phyloP scores from a whole-genome alignment of 768 basidiomycete species.

The Podaxis pistillaris region DNA sequence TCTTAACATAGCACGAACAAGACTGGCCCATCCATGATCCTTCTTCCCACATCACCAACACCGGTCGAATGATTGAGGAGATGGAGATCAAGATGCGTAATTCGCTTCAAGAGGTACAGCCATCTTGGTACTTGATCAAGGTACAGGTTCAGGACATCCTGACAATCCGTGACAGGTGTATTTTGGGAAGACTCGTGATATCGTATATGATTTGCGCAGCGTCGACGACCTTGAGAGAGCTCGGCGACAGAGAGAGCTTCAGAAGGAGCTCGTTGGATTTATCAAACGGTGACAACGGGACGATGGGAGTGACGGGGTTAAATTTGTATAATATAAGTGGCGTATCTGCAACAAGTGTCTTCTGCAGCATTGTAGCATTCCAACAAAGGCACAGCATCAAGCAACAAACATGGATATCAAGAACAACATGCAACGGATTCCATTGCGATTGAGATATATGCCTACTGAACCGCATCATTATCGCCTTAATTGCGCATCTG shows the following conservation, averaged over 20 bases:
- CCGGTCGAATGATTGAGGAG: conserved; percentile 95
- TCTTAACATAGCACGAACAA: conserved; percentile 65
- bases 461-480: conserved; percentile 24
- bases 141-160: conserved; percentile 5
- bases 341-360: neutral
- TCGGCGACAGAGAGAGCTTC: conserved; percentile 77
- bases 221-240: conserved; percentile 83
- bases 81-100: conserved; percentile 99
- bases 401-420: neutral
- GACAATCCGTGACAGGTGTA: conserved; percentile 57
- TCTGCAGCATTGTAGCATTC: neutral
- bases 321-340: conserved; percentile 2
- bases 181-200: conserved; percentile 95
- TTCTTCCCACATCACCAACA: conserved; percentile 87
- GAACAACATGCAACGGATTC: neutral
- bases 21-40: conserved; percentile 80
- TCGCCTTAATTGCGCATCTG: conserved; percentile 60
- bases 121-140: neutral
- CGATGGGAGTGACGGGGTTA: neutral
- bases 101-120: conserved; percentile 75
- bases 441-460: neutral
- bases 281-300: conserved; percentile 57
- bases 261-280: conserved; percentile 87
- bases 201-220: conserved; percentile 89
- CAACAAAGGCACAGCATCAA: neutral